Evolutionary conservation across 805 yeast genomes (phyloP), one percentile per base, ranked within the genome.

Genomic region (Schwanniomyces sp.): DNA sequence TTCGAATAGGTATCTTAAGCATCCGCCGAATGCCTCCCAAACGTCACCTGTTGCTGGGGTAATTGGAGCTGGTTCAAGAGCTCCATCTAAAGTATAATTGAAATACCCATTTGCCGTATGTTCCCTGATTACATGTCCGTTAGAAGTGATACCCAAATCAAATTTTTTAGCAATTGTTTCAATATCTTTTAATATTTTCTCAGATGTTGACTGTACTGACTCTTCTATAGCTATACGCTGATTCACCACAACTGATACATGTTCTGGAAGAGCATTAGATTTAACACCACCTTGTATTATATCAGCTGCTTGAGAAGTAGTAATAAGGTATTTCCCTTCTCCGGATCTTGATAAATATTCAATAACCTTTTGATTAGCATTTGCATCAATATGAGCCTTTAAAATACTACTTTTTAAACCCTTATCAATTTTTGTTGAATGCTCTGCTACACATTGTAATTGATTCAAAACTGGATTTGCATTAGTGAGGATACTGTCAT

Each of bases 261-360:
- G 67, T 49, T 78, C 81, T 1, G 83, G 82, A 24, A 78, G 64
- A 1, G 81, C 79, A 52, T 78, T 78, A 1, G 75, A 58, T 54
- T 78, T 78, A n/a, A 64, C 70, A 1, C 82, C 83, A 9, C 82
- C 82, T 7, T 52, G 34, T 34, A 78, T 63, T 4, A 78, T 64
- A 56, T 78, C 82, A 16, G 67, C 63, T 3, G 81, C 80, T 53
- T 76, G 81, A 5, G 80, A 72, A 1, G 81, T 76, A 28, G 69
- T 67, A 42, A 78, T 66, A 7, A 71, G 60, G 48, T 63, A 76
- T 46, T 70, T 73, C 14, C 64, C 56, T 7, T 36, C 45, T 11
- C 55, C 48, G 32, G 65, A 64, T 11, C 52, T 17, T 12, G 59
- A 52, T 40, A 77, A 60, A 46, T 63, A 67, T 5, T 67, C 59